Evolutionary conservation across 2,329 filamentous ascomycete genomes (phyloP).

Genomic region (Phoma sp.): DNA sequence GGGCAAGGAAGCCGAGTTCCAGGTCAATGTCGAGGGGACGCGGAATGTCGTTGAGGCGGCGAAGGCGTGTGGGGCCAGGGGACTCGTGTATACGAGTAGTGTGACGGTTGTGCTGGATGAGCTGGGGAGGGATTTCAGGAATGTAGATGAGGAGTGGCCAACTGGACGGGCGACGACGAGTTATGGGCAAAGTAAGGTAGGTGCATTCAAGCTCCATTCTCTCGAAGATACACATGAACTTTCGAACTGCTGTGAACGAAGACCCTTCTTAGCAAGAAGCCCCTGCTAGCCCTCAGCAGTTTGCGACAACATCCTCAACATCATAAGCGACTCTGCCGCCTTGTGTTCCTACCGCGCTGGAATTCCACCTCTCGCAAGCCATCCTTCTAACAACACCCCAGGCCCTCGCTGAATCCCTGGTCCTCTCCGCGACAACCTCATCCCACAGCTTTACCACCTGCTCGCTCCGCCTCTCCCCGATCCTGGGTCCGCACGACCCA

Average conservation of each 20-base stretch:
- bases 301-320: too few relatives aligned
- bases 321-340: too few relatives aligned
- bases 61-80: conserved; percentile 71
- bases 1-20: conserved; percentile 64
- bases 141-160: conserved; percentile 85
- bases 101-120: conserved; percentile 88
- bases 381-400: conserved; percentile 32
- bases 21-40: conserved; percentile 90
- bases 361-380: too few relatives aligned
- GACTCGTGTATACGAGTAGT: conserved; percentile 88
- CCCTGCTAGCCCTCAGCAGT: too few relatives aligned
- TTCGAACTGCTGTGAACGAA: too few relatives aligned
- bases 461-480: conserved; percentile 82
- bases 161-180: conserved; percentile 73
- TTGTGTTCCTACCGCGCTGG: too few relatives aligned
- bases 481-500: conserved; percentile 88
- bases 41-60: conserved; percentile 76
- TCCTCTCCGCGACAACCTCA: conserved; percentile 73
- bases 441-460: conserved; percentile 69
- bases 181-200: conserved; percentile 89
- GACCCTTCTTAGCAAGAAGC: too few relatives aligned
- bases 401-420: conserved; percentile 81
- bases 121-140: conserved; percentile 71
- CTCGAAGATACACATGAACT: too few relatives aligned
- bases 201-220: conserved; percentile 6